phyloP scores from a whole-genome alignment of 129 eudicot species.

The Escallonia herrerae region DNA sequence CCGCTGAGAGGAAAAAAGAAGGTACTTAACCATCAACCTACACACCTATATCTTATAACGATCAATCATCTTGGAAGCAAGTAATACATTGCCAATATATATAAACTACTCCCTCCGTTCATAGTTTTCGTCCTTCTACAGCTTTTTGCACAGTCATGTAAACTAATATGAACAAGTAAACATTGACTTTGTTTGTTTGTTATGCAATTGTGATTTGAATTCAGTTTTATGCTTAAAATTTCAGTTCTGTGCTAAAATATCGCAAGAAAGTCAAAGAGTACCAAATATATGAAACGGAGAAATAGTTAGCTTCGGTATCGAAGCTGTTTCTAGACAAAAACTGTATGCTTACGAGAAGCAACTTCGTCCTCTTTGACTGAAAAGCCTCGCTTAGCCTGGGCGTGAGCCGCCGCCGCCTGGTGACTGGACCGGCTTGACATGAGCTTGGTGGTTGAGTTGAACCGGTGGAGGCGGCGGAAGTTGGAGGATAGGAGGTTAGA shows the following conservation, averaged over 20 bases:
- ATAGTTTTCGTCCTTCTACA: background rate
- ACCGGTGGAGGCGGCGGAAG: constrained; percentile 11
- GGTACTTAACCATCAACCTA: background rate
- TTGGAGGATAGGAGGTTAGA: constrained; percentile 3
- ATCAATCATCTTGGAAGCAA: background rate
- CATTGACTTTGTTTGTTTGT: background rate
- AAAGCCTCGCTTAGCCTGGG: constrained; percentile 43
- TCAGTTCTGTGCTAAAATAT: background rate
- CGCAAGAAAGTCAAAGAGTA: background rate
- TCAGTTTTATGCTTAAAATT: no score
- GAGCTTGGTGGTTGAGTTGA: constrained; percentile 5
- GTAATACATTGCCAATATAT: background rate
- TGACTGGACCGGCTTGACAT: constrained; percentile 16
- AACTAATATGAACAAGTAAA: background rate
- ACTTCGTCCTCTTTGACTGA: constrained; percentile 34
- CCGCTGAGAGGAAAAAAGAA: constrained; percentile 32
- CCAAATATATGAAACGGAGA: no score
- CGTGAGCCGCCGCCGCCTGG: constrained; percentile 24
- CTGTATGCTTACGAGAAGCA: constrained; percentile 44
- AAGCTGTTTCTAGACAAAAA: no score
- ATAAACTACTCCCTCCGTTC: background rate
- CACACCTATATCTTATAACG: background rate
- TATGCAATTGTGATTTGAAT: background rate
- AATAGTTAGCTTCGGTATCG: no score
- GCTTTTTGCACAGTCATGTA: background rate